These are phyloP conservation scores for Solanum habrochaites DNA, from an alignment of 257 asterid genomes.

Conservation along the genomic window DNA sequence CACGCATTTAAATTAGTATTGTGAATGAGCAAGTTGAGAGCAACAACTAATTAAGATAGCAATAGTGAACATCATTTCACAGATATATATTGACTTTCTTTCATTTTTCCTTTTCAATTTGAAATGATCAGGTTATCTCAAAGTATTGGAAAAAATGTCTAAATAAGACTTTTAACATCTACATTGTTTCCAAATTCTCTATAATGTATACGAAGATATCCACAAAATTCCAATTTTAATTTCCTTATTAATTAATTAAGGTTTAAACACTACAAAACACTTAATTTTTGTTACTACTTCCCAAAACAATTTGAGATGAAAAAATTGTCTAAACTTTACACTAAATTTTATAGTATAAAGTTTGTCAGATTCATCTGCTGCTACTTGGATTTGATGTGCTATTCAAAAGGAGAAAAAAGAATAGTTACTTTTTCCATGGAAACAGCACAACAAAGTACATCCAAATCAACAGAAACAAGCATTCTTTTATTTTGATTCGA, in stretches of 20 bases:
- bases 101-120: background rate
- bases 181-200: background rate
- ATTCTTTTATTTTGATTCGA: background rate
- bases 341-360: background rate
- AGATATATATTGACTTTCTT: background rate
- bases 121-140: background rate
- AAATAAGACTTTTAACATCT: background rate
- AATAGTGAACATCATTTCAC: background rate
- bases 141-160: background rate
- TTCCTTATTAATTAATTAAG: background rate
- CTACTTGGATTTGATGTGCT: background rate
- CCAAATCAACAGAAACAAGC: background rate
- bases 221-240: background rate
- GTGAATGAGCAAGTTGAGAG: background rate
- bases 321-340: background rate
- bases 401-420: background rate
- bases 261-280: background rate
- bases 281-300: background rate
- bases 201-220: background rate
- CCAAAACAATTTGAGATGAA: background rate
- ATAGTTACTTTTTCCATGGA: background rate
- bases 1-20: background rate
- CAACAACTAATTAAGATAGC: background rate
- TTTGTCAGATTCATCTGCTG: background rate
- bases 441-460: background rate